phyloP scores from a whole-genome alignment of 331 rosid species.

The Stylosanthes scabra region DNA sequence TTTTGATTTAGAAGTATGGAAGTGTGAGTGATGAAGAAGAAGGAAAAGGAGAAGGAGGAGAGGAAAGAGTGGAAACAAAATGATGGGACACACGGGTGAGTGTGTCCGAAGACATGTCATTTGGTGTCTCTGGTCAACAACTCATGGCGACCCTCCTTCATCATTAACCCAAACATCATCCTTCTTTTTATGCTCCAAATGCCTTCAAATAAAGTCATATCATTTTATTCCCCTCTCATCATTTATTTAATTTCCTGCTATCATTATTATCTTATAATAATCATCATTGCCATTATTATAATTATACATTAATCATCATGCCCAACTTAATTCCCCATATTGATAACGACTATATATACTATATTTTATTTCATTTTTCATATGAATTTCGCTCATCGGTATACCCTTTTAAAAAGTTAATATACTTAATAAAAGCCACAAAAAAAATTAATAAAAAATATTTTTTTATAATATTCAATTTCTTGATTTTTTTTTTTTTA shows the following conservation, averaged over 20 bases:
- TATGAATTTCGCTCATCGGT: no score
- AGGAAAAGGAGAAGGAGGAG: no score
- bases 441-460: no score
- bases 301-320: constrained; percentile 34
- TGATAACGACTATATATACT: not conserved
- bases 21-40: constrained; percentile 20
- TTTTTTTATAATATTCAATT: no score
- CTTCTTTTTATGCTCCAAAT: constrained; percentile 33
- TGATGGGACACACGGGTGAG: constrained; percentile 69
- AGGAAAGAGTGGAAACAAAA: constrained; percentile 34
- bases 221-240: constrained; percentile 38
- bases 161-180: constrained; percentile 35
- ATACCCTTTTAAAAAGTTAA: no score
- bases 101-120: constrained; percentile 54
- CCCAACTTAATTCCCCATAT: constrained; percentile 1
- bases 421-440: no score
- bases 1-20: not conserved
- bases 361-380: not conserved
- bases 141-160: constrained; percentile 23
- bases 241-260: not conserved
- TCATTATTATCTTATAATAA: constrained; percentile 33
- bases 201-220: constrained; percentile 19
- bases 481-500: no score
- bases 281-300: constrained; percentile 6
- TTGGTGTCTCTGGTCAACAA: constrained; percentile 46